These are phyloP conservation scores for Paramyrothecium roridum DNA, from an alignment of 2,329 filamentous ascomycete species.

Conservation along the genomic window DNA sequence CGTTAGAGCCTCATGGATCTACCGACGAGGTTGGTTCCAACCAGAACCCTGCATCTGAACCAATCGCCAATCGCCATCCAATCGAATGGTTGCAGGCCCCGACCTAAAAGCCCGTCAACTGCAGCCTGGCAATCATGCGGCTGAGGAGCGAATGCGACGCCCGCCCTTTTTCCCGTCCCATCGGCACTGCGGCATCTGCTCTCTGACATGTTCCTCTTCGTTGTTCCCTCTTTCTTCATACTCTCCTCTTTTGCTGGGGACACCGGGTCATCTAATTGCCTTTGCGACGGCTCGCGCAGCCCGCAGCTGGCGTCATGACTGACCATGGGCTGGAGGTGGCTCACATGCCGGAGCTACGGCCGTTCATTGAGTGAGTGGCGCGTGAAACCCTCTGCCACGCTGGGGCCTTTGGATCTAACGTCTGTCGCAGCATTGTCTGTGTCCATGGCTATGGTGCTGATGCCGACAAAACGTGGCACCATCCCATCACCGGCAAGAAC, in stretches of 20 bases:
- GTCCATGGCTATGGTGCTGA: conserved; percentile 17
- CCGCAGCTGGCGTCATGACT: not conserved
- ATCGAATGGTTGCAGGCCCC: not conserved
- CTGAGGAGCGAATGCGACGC: not conserved
- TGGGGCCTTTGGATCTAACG: not conserved
- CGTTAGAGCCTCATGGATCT: too few relatives aligned
- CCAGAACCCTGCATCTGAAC: not conserved
- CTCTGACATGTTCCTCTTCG: not conserved
- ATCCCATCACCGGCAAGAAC: conserved; percentile 16
- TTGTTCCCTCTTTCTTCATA: too few relatives aligned
- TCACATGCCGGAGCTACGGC: conserved; percentile 4
- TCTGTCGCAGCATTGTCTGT: conserved; percentile 13
- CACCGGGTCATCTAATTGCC: not conserved
- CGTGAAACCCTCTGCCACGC: not conserved
- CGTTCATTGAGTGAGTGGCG: conserved; percentile 8
- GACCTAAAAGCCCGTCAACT: not conserved
- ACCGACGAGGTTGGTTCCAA: not conserved
- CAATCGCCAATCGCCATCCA: not conserved
- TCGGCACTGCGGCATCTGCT: not conserved
- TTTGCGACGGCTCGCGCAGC: not conserved
- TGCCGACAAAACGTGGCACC: conserved; percentile 15
- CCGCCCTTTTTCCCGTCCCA: not conserved
- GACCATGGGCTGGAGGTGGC: conserved; percentile 5
- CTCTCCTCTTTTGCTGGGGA: too few relatives aligned
- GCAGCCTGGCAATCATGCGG: not conserved